phyloP scores from a whole-genome alignment of 495 filamentous ascomycete genomes.

The Aspergillus ostianus region DNA sequence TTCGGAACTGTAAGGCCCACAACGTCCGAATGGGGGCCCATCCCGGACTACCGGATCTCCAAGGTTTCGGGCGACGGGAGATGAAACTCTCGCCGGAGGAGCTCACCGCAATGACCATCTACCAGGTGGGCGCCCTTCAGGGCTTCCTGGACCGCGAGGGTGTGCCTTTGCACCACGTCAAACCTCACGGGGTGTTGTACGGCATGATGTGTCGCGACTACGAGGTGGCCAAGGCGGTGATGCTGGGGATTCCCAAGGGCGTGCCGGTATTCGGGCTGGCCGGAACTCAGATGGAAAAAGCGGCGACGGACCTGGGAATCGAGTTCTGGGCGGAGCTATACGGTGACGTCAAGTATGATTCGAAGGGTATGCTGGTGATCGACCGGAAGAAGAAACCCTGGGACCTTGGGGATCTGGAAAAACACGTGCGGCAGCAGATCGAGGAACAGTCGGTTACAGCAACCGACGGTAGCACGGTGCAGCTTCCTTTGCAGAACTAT shows the following conservation, averaged over 20 bases:
- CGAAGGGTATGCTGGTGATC: conserved; percentile 48
- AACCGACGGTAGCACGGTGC: conserved; percentile 42
- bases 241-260: conserved; percentile 48
- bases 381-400: conserved; percentile 58
- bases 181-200: conserved; percentile 57
- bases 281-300: conserved; percentile 52
- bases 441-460: conserved; percentile 43
- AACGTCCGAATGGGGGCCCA: conserved; percentile 56
- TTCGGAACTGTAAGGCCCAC: conserved; percentile 54
- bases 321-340: conserved; percentile 59
- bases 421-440: conserved; percentile 47
- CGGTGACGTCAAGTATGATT: conserved; percentile 57
- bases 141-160: conserved; percentile 55
- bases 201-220: conserved; percentile 56
- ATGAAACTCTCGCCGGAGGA: conserved; percentile 56
- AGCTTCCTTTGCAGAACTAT: conserved; percentile 47
- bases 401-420: conserved; percentile 43
- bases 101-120: conserved; percentile 54
- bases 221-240: conserved; percentile 50
- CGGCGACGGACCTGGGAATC: conserved; percentile 50
- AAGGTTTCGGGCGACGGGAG: conserved; percentile 60
- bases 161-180: conserved; percentile 56
- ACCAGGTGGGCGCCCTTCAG: conserved; percentile 59
- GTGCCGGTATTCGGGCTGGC: conserved; percentile 56
- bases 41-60: conserved; percentile 59